Conservation (phyloP, 75 land plant genomes). For the Pseudotsuga menziesii region DNA sequence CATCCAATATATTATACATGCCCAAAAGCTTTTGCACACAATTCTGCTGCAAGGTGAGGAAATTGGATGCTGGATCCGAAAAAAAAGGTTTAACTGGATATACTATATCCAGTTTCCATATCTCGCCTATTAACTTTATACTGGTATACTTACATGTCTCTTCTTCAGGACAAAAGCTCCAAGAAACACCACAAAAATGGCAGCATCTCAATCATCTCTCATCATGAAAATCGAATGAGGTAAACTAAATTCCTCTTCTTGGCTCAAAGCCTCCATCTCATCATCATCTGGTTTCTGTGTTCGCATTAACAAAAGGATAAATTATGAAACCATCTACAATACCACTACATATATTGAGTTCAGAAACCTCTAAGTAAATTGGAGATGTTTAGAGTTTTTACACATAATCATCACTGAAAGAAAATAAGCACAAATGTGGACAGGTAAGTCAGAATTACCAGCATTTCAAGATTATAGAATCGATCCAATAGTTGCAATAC, state of each 20-base stretch:
- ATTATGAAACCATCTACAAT: background rate
- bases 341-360: background rate
- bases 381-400: background rate
- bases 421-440: background rate
- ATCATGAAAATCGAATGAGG: constrained; percentile 27
- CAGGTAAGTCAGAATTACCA: constrained; percentile 35
- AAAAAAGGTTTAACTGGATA: background rate
- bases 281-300: constrained; percentile 68
- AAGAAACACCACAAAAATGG: background rate
- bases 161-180: background rate
- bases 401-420: background rate
- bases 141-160: constrained; percentile 1
- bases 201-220: constrained; percentile 8
- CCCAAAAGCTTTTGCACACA: background rate
- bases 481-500: constrained; percentile 79
- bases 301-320: background rate
- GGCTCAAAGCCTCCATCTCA: constrained; percentile 50
- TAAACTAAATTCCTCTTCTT: constrained; percentile 61
- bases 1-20: background rate
- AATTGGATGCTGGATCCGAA: background rate
- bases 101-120: background rate
- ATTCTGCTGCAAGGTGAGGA: background rate
- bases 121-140: background rate
- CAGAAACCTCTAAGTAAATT: background rate
- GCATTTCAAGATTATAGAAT: constrained; percentile 79